These are phyloP conservation scores for Leccinum pachyderme DNA, from an alignment of 1,284 basidiomycete genomes.

Conservation along the genomic window DNA sequence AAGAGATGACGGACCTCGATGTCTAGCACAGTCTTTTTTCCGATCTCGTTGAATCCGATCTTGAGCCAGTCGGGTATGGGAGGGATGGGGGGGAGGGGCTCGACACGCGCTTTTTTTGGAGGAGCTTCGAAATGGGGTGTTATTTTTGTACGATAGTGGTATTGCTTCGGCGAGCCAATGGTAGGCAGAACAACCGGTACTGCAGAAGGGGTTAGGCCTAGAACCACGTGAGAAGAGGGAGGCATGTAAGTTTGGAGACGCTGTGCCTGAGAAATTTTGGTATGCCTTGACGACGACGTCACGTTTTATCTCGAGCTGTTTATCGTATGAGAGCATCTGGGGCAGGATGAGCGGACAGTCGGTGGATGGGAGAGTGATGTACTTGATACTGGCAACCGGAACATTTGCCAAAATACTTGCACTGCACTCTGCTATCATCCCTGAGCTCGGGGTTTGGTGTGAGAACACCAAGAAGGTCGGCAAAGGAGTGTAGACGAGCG, in stretches of 20 bases:
- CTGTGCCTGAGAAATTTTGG: constrained; percentile 69
- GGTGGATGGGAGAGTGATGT: background rate
- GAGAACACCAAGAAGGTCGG: constrained; percentile 72
- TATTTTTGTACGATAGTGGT: constrained; percentile 94
- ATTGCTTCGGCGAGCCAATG: constrained; percentile 84
- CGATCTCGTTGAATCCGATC: constrained; percentile 90
- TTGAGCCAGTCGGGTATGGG: constrained; percentile 62
- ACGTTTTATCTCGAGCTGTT: constrained; percentile 84
- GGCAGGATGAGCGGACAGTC: constrained; percentile 5
- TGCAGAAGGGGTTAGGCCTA: constrained; percentile 54
- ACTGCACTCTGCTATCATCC: constrained; percentile 64
- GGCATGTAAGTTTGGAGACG: background rate
- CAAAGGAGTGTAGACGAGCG: constrained; percentile 68
- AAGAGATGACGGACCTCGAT: constrained; percentile 71
- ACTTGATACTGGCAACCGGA: constrained; percentile 80
- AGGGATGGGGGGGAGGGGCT: constrained; percentile 27
- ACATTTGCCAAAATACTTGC: constrained; percentile 86
- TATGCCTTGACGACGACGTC: constrained; percentile 89
- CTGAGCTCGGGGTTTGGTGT: constrained; percentile 64
- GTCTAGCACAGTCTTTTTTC: constrained; percentile 78
- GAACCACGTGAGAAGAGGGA: constrained; percentile 1
- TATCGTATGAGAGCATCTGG: constrained; percentile 85
- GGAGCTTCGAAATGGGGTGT: constrained; percentile 95
- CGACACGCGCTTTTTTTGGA: constrained; percentile 49
- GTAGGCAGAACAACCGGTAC: constrained; percentile 77